phyloP scores from a whole-genome alignment of 2,329 filamentous ascomycete genomes.

The Alternaria longipes region DNA sequence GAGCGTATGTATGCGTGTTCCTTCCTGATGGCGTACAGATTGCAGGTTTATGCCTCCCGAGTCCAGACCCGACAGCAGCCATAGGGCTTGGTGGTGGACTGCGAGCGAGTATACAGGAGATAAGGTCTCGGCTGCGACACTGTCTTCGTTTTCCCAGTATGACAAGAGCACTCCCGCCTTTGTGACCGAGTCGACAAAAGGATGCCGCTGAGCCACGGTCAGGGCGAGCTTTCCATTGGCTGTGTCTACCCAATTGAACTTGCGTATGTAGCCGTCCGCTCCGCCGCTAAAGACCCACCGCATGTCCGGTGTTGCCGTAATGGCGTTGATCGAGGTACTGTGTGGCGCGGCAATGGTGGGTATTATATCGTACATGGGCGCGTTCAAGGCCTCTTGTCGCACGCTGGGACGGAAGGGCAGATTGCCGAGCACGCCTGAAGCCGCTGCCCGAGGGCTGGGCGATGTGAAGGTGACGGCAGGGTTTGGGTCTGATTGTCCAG shows the following conservation, averaged over 20 bases:
- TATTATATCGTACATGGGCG: conserved; percentile 89
- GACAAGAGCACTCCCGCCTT: conserved; percentile 94
- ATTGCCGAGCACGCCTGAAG: conserved; percentile 39
- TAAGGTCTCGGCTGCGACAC: conserved; percentile 66
- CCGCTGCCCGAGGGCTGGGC: conserved; percentile 54
- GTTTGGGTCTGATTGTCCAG: conserved; percentile 49
- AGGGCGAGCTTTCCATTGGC: conserved; percentile 93
- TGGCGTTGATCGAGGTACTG: conserved; percentile 92
- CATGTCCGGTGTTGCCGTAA: conserved; percentile 92
- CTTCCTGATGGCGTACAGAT: conserved; percentile 92
- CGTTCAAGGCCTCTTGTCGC: conserved; percentile 80
- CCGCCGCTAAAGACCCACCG: conserved; percentile 95
- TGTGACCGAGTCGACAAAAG: conserved; percentile 95
- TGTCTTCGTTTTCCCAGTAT: conserved; percentile 98
- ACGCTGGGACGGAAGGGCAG: conserved; percentile 67
- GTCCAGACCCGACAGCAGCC: conserved; percentile 90
- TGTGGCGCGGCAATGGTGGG: conserved; percentile 97
- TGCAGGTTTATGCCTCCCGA: conserved; percentile 93
- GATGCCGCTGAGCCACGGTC: conserved; percentile 94
- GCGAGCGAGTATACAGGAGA: conserved; percentile 95
- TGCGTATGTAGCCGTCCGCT: conserved; percentile 93
- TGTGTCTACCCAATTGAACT: conserved; percentile 94
- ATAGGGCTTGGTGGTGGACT: conserved; percentile 86
- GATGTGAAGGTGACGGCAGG: conserved; percentile 60
- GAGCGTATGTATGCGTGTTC: conserved; percentile 83